These are phyloP conservation scores for Paraconiothyrium sp. DNA, from an alignment of 2,329 filamentous ascomycete species.

Conservation along the genomic window DNA sequence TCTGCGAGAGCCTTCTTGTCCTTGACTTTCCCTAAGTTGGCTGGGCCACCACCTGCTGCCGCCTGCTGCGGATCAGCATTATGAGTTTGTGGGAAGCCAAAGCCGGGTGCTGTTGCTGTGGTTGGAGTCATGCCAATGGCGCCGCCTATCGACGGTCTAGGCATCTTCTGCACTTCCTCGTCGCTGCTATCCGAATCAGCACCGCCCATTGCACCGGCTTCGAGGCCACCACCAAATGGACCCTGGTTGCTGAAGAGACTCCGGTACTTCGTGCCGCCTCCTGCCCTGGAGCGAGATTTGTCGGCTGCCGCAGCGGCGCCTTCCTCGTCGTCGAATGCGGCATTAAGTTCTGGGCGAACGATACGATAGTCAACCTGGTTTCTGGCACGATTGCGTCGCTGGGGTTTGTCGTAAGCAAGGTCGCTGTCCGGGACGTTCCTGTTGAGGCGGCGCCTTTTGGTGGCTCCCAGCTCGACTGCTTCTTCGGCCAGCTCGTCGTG, in stretches of 20 bases:
- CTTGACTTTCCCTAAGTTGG: slow-evolving; percentile 92
- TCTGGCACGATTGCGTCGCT: slow-evolving; percentile 69
- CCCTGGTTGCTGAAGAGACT: slow-evolving; percentile 89
- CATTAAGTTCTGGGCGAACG: slow-evolving; percentile 74
- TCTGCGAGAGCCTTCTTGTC: slow-evolving; percentile 92
- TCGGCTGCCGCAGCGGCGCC: slow-evolving; percentile 73
- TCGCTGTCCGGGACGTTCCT: slow-evolving; percentile 51
- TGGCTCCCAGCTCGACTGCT: slow-evolving; percentile 66
- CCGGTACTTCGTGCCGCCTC: slow-evolving; percentile 68
- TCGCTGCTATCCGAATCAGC: slow-evolving; percentile 97
- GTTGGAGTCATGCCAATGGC: slow-evolving; percentile 72
- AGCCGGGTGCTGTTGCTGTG: slow-evolving; percentile 59
- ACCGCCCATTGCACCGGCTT: slow-evolving; percentile 78
- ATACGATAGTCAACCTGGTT: slow-evolving; percentile 86
- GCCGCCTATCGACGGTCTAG: slow-evolving; percentile 62
- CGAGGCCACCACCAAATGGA: slow-evolving; percentile 88
- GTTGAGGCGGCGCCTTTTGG: slow-evolving; percentile 52
- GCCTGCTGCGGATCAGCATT: slow-evolving; percentile 65
- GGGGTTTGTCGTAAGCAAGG: slow-evolving; percentile 65
- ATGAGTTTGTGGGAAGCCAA: slow-evolving; percentile 66
- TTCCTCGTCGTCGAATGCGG: slow-evolving; percentile 79
- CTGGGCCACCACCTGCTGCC: slow-evolving; percentile 69
- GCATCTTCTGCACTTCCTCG: slow-evolving; percentile 78
- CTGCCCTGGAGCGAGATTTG: slow-evolving; percentile 70
- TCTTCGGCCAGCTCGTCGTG: slow-evolving; percentile 62